Percentiles rank a stretch among this genome's conserved stretches.
Conservation (phyloP, 768 basidiomycete species). For the Coprinopsis sp. region DNA sequence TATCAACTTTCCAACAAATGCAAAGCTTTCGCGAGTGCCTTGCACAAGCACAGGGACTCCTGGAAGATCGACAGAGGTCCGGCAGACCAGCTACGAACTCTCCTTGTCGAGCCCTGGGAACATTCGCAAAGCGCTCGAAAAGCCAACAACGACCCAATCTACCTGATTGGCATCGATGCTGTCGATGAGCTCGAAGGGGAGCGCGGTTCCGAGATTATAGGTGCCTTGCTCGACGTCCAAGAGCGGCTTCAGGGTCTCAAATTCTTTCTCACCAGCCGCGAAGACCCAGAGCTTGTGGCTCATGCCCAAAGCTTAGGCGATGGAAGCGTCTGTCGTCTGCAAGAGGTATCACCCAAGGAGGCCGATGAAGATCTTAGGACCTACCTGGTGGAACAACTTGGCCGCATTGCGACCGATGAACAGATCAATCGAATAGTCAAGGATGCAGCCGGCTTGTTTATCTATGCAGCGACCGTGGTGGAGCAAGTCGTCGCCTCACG, state of each 20-base stretch:
- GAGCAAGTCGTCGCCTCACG: too few species aligned
- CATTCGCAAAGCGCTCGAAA: constrained; percentile 1
- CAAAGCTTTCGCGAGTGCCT: constrained; percentile 16
- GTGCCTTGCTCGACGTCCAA: constrained; percentile 9
- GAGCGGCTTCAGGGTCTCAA: too few species aligned
- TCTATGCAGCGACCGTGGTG: constrained; percentile 24
- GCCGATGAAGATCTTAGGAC: constrained; percentile 1
- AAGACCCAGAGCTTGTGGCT: background rate
- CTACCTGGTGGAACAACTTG: constrained; percentile 2
- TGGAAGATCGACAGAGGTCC: constrained; percentile 5
- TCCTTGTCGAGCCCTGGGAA: too few species aligned
- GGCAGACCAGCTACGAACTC: constrained; percentile 9
- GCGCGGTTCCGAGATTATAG: constrained; percentile 15
- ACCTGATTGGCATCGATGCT: too few species aligned
- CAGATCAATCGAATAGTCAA: constrained; percentile 11
- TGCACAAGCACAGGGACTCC: constrained; percentile 8
- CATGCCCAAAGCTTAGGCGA: background rate
- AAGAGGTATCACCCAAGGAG: background rate
- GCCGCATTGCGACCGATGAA: background rate
- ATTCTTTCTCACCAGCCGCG: too few species aligned
- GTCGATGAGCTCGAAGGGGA: constrained; percentile 14
- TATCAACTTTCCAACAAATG: too few species aligned
- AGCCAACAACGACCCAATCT: constrained; percentile 1
- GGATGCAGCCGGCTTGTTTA: too few species aligned
- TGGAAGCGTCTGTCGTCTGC: constrained; percentile 3